Percentiles rank a stretch among this genome's conserved stretches.
Conservation (phyloP, 2,329 filamentous ascomycete genomes). For the Fusarium aywerte region DNA sequence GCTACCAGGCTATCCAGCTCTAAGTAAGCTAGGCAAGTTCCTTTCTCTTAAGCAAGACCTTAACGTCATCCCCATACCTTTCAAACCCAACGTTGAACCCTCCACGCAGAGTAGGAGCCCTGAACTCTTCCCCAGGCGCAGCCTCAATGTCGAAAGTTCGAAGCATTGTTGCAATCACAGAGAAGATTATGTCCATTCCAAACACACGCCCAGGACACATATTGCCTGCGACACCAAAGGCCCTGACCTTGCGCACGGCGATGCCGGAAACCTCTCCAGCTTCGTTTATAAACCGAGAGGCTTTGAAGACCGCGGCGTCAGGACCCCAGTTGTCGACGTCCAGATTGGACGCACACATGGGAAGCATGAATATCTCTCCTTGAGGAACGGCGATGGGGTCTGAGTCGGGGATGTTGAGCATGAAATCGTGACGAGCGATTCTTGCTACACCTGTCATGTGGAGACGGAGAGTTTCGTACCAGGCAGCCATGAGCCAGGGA, state of each 20-base stretch:
- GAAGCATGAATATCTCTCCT: slow-evolving; percentile 48
- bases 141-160: slow-evolving; percentile 45
- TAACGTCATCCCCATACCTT: slow-evolving; percentile 46
- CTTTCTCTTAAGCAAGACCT: slow-evolving; percentile 40
- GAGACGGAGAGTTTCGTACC: slow-evolving; percentile 49
- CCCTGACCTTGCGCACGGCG: slow-evolving; percentile 44
- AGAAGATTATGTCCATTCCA: slow-evolving; percentile 47
- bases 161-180: slow-evolving; percentile 43
- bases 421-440: slow-evolving; percentile 46
- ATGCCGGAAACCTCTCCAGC: slow-evolving; percentile 37
- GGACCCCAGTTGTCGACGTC: slow-evolving; percentile 45
- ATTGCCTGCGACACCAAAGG: slow-evolving; percentile 49
- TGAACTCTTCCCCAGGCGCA: slow-evolving; percentile 30
- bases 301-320: slow-evolving; percentile 43
- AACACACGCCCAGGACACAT: slow-evolving; percentile 48
- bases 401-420: slow-evolving; percentile 33
- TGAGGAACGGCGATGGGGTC: slow-evolving; percentile 40
- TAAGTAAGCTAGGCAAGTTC: not conserved
- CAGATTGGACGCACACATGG: slow-evolving; percentile 49
- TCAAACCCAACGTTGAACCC: slow-evolving; percentile 50
- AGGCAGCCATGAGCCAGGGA: slow-evolving; percentile 48
- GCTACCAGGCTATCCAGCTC: no score
- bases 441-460: slow-evolving; percentile 49
- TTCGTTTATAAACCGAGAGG: slow-evolving; percentile 45
- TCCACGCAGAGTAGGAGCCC: slow-evolving; percentile 38